Base-by-base conservation (phyloP, 306 rosid genomes). In the Potentilla sterilis region DNA sequence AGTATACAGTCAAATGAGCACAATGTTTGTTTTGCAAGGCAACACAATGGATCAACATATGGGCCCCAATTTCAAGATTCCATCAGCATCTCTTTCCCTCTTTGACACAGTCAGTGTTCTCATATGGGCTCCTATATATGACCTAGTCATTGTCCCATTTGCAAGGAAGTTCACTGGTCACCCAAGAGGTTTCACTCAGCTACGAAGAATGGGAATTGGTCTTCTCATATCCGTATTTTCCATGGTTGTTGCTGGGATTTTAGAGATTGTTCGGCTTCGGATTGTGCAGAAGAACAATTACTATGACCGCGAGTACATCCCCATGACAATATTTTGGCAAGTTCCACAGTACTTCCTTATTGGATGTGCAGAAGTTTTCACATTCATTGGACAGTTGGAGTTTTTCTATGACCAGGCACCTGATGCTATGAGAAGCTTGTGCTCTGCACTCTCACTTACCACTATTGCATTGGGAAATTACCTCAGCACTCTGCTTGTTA, bases 301-400 rank as follows among this genome's bases (percentile, higher is more conserved):
- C 48, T 93, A 91, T 37, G 91, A 91, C 41, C 81, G 57, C 2
- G 28, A 88, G 72, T 72, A 71, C 54, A 80, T 93, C 42, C 97
- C 97, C 42, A 77, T 93, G 85, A 84, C 98, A 11, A 93, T 93
- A 16, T 91, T 93, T 80, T 91, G 98, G 97, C 97, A 93, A 82
- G 87, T 89, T 2, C 98, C 98, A 0, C 97, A 86, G 73, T 93
- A 93, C 77, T 86, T 93, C 59, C 80, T 93, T 4, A 61, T 91
- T n/a, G 98, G 98, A 40, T 93, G 98, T 83, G 90, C 97, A 4
- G 91, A 92, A 51, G 93, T 89, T 47, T 89, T 92, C 73, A 83
- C 89, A 28, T 80, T 82, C 81, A 88, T 92, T 61, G 97, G 91
- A 43, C 85, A 79, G 79, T 1, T 89, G 47, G 95, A 89, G 81